Evolutionary conservation across 345 rosid species (phyloP).

Genomic region (Jatropha curcas): DNA sequence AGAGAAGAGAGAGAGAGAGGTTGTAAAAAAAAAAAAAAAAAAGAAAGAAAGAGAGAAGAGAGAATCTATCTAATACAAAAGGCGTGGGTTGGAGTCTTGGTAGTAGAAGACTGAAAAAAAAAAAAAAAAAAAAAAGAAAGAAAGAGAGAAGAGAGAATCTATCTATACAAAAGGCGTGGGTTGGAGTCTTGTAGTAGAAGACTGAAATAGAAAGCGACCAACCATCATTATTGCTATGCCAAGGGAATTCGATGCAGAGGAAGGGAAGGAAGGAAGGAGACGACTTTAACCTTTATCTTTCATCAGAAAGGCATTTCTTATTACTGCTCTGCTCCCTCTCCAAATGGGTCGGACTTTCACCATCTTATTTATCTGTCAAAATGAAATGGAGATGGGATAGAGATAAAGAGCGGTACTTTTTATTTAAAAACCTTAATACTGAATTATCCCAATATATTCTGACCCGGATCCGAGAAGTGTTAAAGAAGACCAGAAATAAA

Average conservation of each 20-base stretch:
- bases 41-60: no score
- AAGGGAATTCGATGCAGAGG: conserved; percentile 54
- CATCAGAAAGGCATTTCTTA: conserved; percentile 30
- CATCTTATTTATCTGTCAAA: no score
- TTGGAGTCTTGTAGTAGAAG: conserved; percentile 45
- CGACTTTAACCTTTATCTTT: conserved; percentile 29
- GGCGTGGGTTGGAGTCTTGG: no score
- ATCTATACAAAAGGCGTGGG: conserved; percentile 29
- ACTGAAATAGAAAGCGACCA: conserved; percentile 51
- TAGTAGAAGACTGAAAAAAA: no score
- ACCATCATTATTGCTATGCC: conserved; percentile 26
- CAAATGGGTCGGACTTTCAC: neutral
- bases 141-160: conserved; percentile 23
- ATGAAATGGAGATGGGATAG: neutral
- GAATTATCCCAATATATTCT: conserved; percentile 10
- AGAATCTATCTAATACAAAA: no score
- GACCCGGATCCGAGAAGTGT: conserved; percentile 16
- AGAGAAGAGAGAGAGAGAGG: no score
- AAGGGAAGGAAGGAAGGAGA: no score
- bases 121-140: neutral
- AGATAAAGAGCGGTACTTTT: neutral
- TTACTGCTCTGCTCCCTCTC: neutral
- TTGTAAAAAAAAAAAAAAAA: no score
- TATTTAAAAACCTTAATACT: neutral
- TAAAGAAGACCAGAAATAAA: neutral